Percentiles rank a stretch among this genome's conserved stretches.
These are phyloP conservation scores for Lagenidium giganteum DNA, from an alignment of 352 stramenopile genomes.

Conservation along the genomic window DNA sequence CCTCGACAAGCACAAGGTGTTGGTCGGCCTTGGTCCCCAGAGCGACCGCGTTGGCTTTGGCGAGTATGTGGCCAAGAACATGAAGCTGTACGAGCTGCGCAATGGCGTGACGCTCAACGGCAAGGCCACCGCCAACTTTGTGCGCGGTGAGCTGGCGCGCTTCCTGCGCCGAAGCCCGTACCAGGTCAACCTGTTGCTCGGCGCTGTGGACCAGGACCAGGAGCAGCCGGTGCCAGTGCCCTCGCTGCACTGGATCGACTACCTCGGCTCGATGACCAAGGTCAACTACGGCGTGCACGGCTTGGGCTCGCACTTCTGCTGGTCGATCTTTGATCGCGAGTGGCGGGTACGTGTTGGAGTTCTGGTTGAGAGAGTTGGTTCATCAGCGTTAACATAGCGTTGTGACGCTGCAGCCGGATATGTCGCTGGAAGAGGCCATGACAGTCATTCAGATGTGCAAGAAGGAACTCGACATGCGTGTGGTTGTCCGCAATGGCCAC, in stretches of 20 bases:
- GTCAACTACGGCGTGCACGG: constrained; percentile 85
- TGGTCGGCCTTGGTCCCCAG: constrained; percentile 72
- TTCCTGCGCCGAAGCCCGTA: constrained; percentile 81
- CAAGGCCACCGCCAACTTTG: constrained; percentile 77
- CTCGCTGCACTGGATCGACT: constrained; percentile 88
- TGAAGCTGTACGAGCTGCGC: constrained; percentile 88
- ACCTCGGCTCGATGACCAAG: constrained; percentile 79
- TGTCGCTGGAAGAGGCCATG: constrained; percentile 71
- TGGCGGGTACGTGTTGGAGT: constrained; percentile 50
- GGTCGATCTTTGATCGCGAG: constrained; percentile 85
- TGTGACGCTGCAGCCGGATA: constrained; percentile 38
- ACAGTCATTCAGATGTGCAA: constrained; percentile 76
- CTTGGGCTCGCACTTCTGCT: constrained; percentile 80
- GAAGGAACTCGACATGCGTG: constrained; percentile 74
- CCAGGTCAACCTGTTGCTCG: constrained; percentile 84
- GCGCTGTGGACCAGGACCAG: constrained; percentile 66
- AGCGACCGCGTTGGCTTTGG: constrained; percentile 77
- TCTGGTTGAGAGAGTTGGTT: not conserved
- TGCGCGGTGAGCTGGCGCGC: constrained; percentile 72
- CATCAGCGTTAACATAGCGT: constrained; percentile 3
- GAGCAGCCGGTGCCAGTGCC: constrained; percentile 35
- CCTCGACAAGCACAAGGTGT: constrained; percentile 79
- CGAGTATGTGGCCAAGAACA: constrained; percentile 90
- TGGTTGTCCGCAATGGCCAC: constrained; percentile 84
- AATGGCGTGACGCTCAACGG: constrained; percentile 84